Evolutionary conservation across 1,139 yeast genomes (phyloP).

Genomic region (Hansenula sp.): DNA sequence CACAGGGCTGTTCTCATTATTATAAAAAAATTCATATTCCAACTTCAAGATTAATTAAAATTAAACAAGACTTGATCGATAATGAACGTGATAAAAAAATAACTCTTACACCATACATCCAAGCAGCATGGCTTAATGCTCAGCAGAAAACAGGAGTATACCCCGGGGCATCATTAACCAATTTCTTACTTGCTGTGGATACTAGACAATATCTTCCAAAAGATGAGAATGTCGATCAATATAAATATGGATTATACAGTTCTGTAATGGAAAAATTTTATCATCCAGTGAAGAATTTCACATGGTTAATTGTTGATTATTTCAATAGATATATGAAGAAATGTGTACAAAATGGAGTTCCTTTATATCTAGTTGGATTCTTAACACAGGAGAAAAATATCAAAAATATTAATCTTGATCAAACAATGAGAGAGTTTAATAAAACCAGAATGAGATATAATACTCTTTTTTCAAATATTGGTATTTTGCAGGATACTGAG

Average conservation of each 20-base stretch:
- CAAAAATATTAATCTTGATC: not conserved
- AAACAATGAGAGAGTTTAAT: not conserved
- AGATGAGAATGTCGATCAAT: not conserved
- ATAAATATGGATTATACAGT: not conserved
- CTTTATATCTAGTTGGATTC: not conserved
- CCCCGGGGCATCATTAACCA: not conserved
- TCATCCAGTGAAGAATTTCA: not conserved
- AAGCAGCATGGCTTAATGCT: not conserved
- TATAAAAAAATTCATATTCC: not conserved
- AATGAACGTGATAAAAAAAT: not conserved
- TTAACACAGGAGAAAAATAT: not conserved
- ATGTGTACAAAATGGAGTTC: not conserved
- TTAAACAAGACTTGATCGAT: not conserved
- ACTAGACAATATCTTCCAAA: not conserved
- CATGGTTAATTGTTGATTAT: not conserved
- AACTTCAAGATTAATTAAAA: not conserved
- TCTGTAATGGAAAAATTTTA: not conserved
- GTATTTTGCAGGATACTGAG: not conserved
- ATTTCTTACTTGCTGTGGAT: not conserved
- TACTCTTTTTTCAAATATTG: not conserved
- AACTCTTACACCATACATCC: conserved; percentile 1
- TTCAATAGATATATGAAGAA: not conserved
- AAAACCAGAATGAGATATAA: not conserved
- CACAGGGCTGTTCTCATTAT: not conserved
- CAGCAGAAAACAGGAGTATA: not conserved